Evolutionary conservation across 2,329 filamentous ascomycete species (phyloP), one percentile per base, ranked within the genome.

Genomic region (Calonectria pteridis): DNA sequence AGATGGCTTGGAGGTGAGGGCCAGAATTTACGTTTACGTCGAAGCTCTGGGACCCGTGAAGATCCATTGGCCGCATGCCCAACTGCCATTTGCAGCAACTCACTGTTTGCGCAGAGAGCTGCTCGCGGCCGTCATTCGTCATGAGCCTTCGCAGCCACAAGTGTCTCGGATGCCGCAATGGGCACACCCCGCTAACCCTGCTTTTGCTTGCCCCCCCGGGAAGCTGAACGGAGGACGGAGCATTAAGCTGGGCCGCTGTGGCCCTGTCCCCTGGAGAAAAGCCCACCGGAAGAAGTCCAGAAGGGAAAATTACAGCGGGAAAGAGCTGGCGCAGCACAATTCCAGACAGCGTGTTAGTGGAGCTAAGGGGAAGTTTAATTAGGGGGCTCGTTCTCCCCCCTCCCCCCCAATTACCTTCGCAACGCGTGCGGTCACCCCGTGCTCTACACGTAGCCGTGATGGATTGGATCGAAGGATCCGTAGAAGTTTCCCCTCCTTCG

Each of bases 121-220:
- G 55, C n/a, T 59, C 33, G 53, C 53, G 23, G 53, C 43, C n/a
- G 40, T 23, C 66, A 58, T 33, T 62, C 66, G 66, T 59, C 66
- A 50, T 35, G 13, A 16, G 31, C 49, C 31, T 59, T 59, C 55
- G n/a, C 37, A 26, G 66, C 64, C 55, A 59, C 55, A 59, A 14
- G 26, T 64, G 67, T 63, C 67, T 69, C 67, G n/a, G 67, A 62
- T 63, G 46, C 67, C 67, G 67, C 67, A 69, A 69, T 51, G 58
- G 26, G 67, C 43, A 69, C 18, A 69, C 18, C 23, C 18, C 55
- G 31, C 55, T 59, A 59, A 37, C 55, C 55, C 55, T 59, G 33
- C 33, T n/a, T n/a, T n/a, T n/a, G n/a, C n/a, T n/a, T n/a, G n/a
- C n/a, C 18, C 43, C 31, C 31, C 55, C 31, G 4, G 31, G 35